Percentiles rank a stretch among this genome's conserved stretches.
Evolutionary conservation across 306 rosid genomes (phyloP).

Genomic region (Alnus glutinosa): DNA sequence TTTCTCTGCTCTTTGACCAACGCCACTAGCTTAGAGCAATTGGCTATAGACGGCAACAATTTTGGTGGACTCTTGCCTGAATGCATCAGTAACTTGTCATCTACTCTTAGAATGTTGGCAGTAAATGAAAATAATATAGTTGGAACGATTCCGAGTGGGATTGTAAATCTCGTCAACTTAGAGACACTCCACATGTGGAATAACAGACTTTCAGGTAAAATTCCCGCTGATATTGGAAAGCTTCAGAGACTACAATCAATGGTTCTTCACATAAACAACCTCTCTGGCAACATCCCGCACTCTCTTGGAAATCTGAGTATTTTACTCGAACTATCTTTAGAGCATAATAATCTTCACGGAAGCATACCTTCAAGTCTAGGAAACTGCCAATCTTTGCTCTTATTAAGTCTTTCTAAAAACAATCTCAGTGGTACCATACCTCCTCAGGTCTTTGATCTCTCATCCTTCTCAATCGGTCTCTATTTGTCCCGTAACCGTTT

Average conservation of each 20-base stretch:
- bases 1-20: background rate
- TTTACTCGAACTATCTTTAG: background rate
- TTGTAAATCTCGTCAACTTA: background rate
- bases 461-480: background rate
- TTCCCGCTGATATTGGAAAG: background rate
- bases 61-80: background rate
- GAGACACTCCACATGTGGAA: background rate
- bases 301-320: background rate
- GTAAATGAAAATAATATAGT: background rate
- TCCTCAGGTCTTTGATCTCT: background rate
- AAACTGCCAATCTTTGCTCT: background rate
- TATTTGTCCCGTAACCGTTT: too few species aligned
- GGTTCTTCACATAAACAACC: fast-evolving
- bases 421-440: background rate
- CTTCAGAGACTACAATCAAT: background rate
- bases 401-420: background rate
- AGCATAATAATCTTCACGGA: background rate
- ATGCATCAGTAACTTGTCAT: background rate
- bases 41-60: background rate
- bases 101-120: background rate
- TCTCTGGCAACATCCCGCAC: background rate
- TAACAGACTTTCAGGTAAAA: background rate
- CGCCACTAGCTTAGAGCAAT: background rate
- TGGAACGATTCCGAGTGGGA: background rate
- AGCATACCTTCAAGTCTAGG: background rate